Conservation (phyloP, 805 yeast species). For the Pichia phayaonensis region DNA sequence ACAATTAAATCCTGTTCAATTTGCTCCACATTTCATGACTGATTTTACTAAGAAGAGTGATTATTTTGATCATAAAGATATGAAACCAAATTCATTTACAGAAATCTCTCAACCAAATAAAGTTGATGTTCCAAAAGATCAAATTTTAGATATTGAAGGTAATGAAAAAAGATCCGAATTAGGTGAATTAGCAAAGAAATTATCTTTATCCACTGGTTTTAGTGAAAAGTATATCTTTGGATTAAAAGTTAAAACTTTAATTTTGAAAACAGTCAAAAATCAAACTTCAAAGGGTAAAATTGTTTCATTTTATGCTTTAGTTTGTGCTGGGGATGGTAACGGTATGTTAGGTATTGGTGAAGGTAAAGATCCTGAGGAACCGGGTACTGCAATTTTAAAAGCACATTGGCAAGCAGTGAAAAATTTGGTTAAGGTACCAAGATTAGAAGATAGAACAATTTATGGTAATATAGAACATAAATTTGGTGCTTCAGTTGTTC, state of each 20-base stretch:
- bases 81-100: constrained; percentile 17
- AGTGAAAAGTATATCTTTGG: constrained; percentile 52
- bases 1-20: constrained; percentile 38
- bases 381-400: constrained; percentile 65
- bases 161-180: constrained; percentile 20
- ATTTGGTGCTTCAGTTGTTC: constrained; percentile 78
- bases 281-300: constrained; percentile 92
- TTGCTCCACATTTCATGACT: constrained; percentile 64
- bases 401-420: constrained; percentile 94
- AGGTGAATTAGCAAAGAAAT: constrained; percentile 40
- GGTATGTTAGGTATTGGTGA: constrained; percentile 95
- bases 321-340: constrained; percentile 85
- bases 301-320: constrained; percentile 71
- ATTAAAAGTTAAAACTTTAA: constrained; percentile 57
- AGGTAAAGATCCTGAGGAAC: constrained; percentile 79
- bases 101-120: constrained; percentile 21
- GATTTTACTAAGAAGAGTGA: constrained; percentile 69
- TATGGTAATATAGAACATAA: constrained; percentile 76
- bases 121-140: constrained; percentile 19
- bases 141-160: constrained; percentile 17
- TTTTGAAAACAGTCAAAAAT: constrained; percentile 75
- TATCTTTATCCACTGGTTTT: constrained; percentile 60
- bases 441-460: constrained; percentile 88
- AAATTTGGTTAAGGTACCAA: constrained; percentile 71
- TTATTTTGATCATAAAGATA: constrained; percentile 57